A percentile compares a stretch with the other conserved stretches of the same genome.
phyloP scores from a whole-genome alignment of 2,329 filamentous ascomycete genomes.

The Dactylellina sp. region DNA sequence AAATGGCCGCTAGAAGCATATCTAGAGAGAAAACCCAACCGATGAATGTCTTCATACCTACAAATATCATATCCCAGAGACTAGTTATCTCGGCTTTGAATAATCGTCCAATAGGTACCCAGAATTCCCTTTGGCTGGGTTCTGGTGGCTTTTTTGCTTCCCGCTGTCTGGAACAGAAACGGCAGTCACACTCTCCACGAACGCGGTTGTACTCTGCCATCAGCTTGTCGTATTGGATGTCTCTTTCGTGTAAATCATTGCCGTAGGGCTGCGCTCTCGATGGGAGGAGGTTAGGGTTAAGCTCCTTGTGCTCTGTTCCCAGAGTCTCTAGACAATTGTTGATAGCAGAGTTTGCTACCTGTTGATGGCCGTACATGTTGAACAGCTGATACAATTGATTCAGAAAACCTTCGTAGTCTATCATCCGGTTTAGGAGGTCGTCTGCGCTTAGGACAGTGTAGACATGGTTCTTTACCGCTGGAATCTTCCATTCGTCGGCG shows the following conservation, averaged over 20 bases:
- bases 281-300: neutral
- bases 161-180: constrained; percentile 23
- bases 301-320: constrained; percentile 8
- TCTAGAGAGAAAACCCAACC: constrained; percentile 6
- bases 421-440: constrained; percentile 1
- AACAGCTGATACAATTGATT: constrained; percentile 34
- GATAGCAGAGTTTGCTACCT: neutral
- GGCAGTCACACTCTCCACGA: constrained; percentile 11
- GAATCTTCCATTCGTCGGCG: constrained; percentile 29
- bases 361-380: neutral
- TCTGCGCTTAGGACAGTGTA: neutral
- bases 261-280: constrained; percentile 1
- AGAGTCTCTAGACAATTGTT: constrained; percentile 15
- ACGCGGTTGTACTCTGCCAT: constrained; percentile 21
- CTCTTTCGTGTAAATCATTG: neutral
- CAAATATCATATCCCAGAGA: too few relatives aligned
- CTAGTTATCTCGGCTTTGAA: neutral
- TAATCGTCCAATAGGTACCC: neutral
- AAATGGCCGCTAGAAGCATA: neutral
- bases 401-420: constrained; percentile 26
- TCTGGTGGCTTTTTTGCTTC: neutral
- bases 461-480: constrained; percentile 15
- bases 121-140: neutral
- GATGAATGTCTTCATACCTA: neutral
- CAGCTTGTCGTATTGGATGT: constrained; percentile 5